Conservation (phyloP, 495 filamentous ascomycete species). For the Venustampulla echinocandica region DNA sequence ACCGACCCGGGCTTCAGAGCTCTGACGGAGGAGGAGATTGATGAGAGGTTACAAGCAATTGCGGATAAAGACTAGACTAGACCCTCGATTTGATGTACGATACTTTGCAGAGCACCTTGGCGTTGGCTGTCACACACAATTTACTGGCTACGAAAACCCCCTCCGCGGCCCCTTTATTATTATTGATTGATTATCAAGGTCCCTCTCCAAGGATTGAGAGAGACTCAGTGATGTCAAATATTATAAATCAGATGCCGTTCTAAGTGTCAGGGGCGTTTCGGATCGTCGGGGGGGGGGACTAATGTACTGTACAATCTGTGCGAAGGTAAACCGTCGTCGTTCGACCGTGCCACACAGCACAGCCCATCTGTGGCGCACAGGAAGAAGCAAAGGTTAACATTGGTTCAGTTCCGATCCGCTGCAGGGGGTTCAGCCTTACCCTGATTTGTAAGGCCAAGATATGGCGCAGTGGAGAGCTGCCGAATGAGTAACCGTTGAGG, state of each 20-base stretch:
- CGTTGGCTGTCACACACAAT: constrained; percentile 18
- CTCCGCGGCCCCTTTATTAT: too few species aligned
- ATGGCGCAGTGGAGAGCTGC: too few species aligned
- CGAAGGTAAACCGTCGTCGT: background rate
- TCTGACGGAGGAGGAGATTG: constrained; percentile 95
- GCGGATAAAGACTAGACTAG: constrained; percentile 94
- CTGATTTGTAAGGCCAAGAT: background rate
- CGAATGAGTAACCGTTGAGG: too few species aligned
- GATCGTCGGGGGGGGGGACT: too few species aligned
- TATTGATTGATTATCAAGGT: too few species aligned
- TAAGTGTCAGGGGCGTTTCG: too few species aligned
- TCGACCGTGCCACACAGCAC: constrained; percentile 1
- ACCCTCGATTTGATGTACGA: too few species aligned
- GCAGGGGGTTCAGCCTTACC: constrained; percentile 15
- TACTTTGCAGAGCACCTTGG: constrained; percentile 9
- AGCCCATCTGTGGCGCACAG: constrained; percentile 20
- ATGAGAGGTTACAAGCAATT: constrained; percentile 94
- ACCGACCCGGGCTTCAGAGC: constrained; percentile 71
- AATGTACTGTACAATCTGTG: too few species aligned
- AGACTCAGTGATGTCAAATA: too few species aligned
- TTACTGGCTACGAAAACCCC: constrained; percentile 2
- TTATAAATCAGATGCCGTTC: too few species aligned
- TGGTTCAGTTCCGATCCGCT: constrained; percentile 6
- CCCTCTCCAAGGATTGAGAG: too few species aligned
- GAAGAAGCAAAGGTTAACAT: too few species aligned